Evolutionary conservation across 306 rosid species (phyloP).

Genomic region (Astragalus glycyphyllos): DNA sequence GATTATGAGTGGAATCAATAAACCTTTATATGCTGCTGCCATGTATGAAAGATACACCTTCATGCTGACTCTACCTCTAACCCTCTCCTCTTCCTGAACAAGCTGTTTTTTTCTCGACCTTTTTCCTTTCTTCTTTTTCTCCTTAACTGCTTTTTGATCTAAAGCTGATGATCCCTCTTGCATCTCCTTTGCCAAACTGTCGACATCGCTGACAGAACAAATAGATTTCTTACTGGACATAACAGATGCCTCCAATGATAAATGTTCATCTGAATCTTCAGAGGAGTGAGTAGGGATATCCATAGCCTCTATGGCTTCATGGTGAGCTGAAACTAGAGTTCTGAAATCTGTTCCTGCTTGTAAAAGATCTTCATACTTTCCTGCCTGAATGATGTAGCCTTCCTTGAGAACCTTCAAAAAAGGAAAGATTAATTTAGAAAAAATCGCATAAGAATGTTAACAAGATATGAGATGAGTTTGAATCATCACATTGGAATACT

Average conservation of each 20-base stretch:
- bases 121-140: slow-evolving; percentile 94
- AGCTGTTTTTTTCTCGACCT: slow-evolving; percentile 90
- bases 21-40: slow-evolving; percentile 98
- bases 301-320: slow-evolving; percentile 99
- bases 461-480: neutral
- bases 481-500: slow-evolving; percentile 5
- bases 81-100: slow-evolving; percentile 98
- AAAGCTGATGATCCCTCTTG: slow-evolving; percentile 78
- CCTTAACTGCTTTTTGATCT: slow-evolving; percentile 75
- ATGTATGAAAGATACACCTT: slow-evolving; percentile 94
- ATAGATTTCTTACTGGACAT: slow-evolving; percentile 56
- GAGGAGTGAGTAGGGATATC: slow-evolving; percentile 91
- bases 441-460: neutral
- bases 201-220: slow-evolving; percentile 60
- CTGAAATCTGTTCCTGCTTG: slow-evolving; percentile 97
- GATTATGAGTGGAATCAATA: slow-evolving; percentile 85
- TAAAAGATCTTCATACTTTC: slow-evolving; percentile 94
- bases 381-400: slow-evolving; percentile 89
- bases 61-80: slow-evolving; percentile 99
- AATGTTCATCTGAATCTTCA: slow-evolving; percentile 84
- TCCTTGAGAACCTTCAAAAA: slow-evolving; percentile 83
- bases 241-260: slow-evolving; percentile 57
- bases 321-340: slow-evolving; percentile 92
- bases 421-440: slow-evolving; percentile 42
- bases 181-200: slow-evolving; percentile 80